A percentile compares a stretch with the other conserved stretches of the same genome.
These are phyloP conservation scores for Singerocomus rubriflavus DNA, from an alignment of 1,284 basidiomycete species.

Conservation along the genomic window DNA sequence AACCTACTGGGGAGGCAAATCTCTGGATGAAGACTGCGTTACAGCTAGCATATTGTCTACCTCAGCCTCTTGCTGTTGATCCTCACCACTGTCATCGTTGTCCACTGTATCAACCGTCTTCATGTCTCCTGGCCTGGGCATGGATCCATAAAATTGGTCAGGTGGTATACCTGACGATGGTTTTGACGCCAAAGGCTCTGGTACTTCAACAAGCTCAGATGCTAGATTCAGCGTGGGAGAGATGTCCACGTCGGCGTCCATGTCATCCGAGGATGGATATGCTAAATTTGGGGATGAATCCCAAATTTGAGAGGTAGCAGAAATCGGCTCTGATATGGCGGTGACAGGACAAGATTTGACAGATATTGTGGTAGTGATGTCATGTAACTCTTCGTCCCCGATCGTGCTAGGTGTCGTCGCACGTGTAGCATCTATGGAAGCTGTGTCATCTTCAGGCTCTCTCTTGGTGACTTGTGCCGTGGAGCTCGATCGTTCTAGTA, in stretches of 20 bases:
- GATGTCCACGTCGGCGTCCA: slow-evolving; percentile 27
- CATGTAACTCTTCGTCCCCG: slow-evolving; percentile 20
- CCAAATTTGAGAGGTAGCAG: slow-evolving; percentile 8
- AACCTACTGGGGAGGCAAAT: slow-evolving; percentile 22
- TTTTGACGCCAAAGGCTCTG: slow-evolving; percentile 6
- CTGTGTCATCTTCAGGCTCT: slow-evolving; percentile 17
- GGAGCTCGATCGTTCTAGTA: slow-evolving; percentile 1
- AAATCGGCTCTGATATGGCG: slow-evolving; percentile 9
- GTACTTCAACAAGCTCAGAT: background rate
- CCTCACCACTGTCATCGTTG: slow-evolving; percentile 28
- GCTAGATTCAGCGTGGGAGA: background rate
- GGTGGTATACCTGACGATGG: slow-evolving; percentile 16
- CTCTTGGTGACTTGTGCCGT: background rate
- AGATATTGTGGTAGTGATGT: slow-evolving; percentile 18
- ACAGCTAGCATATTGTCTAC: slow-evolving; percentile 31
- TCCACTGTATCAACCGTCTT: slow-evolving; percentile 15
- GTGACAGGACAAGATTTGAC: slow-evolving; percentile 25
- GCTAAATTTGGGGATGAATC: slow-evolving; percentile 16
- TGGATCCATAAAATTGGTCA: slow-evolving; percentile 35
- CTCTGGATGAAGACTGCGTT: slow-evolving; percentile 12
- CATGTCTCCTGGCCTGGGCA: slow-evolving; percentile 15
- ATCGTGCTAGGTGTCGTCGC: slow-evolving; percentile 18
- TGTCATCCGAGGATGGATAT: slow-evolving; percentile 24
- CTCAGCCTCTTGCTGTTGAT: slow-evolving; percentile 33
- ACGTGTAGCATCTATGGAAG: slow-evolving; percentile 16